A percentile compares a stretch with the other conserved stretches of the same genome.
These are phyloP conservation scores for Mesembryanthemum crystallinum DNA, from an alignment of 148 eudicot genomes.

Conservation along the genomic window DNA sequence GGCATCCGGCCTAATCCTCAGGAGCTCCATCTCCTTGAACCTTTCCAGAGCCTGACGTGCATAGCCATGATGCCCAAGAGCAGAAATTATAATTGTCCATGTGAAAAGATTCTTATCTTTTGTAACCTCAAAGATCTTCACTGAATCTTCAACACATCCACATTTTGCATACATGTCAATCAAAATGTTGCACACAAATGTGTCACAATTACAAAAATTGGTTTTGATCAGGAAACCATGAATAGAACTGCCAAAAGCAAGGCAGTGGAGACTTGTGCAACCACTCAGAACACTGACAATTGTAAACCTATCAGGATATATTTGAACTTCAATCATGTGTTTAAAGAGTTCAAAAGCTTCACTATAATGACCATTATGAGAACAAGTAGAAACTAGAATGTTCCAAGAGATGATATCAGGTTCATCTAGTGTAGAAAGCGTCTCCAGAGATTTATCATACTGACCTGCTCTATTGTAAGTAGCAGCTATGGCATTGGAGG, in stretches of 20 bases:
- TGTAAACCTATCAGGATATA: constrained; percentile 60
- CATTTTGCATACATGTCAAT: constrained; percentile 84
- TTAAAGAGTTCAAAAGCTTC: constrained; percentile 67
- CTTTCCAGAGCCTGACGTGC: constrained; percentile 47
- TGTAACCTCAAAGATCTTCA: constrained; percentile 45
- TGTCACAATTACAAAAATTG: constrained; percentile 41
- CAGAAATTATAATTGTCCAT: constrained; percentile 63
- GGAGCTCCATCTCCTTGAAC: constrained; percentile 56
- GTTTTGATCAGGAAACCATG: constrained; percentile 61
- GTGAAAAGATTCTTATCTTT: constrained; percentile 49
- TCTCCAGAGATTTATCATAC: constrained; percentile 57
- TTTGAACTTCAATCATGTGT: constrained; percentile 49
- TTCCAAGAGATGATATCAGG: constrained; percentile 75
- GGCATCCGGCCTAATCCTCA: constrained; percentile 51
- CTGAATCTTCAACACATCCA: constrained; percentile 53
- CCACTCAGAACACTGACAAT: constrained; percentile 53
- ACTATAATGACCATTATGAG: constrained; percentile 58
- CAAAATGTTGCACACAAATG: constrained; percentile 56
- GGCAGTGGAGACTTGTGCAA: constrained; percentile 55
- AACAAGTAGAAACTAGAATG: constrained; percentile 62
- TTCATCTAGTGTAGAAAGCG: constrained; percentile 46
- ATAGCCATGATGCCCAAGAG: constrained; percentile 67
- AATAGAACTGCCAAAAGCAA: constrained; percentile 59
- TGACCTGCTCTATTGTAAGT: constrained; percentile 57
- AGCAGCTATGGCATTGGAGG: constrained; percentile 64